Conservation (phyloP, 352 stramenopile genomes). For the Pythium apleroticum region DNA sequence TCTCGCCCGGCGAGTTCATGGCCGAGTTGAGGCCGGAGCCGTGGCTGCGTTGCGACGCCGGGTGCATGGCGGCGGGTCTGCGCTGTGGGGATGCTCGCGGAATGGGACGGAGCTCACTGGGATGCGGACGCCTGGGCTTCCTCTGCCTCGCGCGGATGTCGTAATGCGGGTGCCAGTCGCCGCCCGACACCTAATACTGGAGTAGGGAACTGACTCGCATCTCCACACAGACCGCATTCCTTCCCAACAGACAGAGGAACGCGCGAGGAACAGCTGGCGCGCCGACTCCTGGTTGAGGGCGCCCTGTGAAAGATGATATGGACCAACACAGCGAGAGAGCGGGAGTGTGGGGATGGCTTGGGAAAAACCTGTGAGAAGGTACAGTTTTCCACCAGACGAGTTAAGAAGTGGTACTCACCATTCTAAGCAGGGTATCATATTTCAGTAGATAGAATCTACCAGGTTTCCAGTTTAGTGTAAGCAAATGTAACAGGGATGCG, state of each 20-base stretch:
- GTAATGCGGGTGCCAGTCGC: background rate
- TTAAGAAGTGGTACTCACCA: no score
- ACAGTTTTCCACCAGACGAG: no score
- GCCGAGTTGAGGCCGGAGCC: conserved; percentile 5
- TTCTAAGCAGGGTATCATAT: no score
- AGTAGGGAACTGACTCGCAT: background rate
- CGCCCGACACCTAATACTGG: background rate
- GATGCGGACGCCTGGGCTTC: no score
- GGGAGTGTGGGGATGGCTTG: no score
- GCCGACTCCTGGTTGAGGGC: conserved; percentile 12
- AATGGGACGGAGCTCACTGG: no score
- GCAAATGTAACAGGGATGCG: no score
- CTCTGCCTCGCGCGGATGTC: background rate
- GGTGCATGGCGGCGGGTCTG: conserved; percentile 8
- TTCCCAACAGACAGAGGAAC: background rate
- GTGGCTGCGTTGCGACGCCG: conserved; percentile 13
- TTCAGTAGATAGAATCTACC: no score
- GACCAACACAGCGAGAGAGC: background rate
- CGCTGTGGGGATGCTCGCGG: no score
- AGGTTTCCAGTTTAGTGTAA: no score
- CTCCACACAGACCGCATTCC: background rate
- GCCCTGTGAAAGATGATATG: background rate
- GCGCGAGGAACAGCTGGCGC: conserved; percentile 27
- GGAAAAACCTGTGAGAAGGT: background rate
- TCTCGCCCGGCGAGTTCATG: conserved; percentile 22